Evolutionary conservation across 75 land plant species (phyloP), one percentile per base, ranked within the genome.

Genomic region (Sequoiadendron giganteum): DNA sequence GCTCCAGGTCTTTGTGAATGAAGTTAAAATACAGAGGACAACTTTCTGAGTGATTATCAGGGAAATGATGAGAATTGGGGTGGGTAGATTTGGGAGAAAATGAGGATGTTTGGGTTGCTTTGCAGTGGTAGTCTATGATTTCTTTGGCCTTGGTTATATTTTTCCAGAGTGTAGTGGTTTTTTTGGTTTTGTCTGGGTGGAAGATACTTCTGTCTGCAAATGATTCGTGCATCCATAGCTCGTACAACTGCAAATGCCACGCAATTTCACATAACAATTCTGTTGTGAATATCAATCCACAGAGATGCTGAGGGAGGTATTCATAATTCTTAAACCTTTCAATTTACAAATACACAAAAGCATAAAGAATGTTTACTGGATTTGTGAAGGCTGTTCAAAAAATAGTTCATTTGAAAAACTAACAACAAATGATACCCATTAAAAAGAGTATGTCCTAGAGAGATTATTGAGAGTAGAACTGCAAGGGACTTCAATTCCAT

Each of bases 11-110:
- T 75, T 93, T 94, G 86, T 90, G 91, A 85, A 95, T 95, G 91
- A 94, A 95, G 2, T 91, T 89, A 88, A 92, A 95, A 88, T 95
- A 95, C 21, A 90, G 90, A 0, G 96, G 96, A 88, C 96, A 95
- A 81, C 2, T 25, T 25, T 43, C 48, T 18, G 83, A 11, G 39
- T 28, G 0, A 25, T 45, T 28, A 1, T 45, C 68, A 19, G 25
- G 45, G 10, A 25, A 28, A 81, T 10, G 25, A 61, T 45, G 3
- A 40, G 25, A 1, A 61, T 61, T 61, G 21, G 68, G 68, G 6
- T 40, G n/a, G 10, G 45, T 21, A 48, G 21, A 8, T 8, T 4
- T 15, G 28, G 45, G 81, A 78, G 38, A 45, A 10, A 28, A 81
- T 45, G 83, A 81, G 10, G 83, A 81, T 8, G 1, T 61, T 21